Base-by-base conservation (phyloP, 2,329 filamentous ascomycete species). In the Colletotrichum orchidophilum region DNA sequence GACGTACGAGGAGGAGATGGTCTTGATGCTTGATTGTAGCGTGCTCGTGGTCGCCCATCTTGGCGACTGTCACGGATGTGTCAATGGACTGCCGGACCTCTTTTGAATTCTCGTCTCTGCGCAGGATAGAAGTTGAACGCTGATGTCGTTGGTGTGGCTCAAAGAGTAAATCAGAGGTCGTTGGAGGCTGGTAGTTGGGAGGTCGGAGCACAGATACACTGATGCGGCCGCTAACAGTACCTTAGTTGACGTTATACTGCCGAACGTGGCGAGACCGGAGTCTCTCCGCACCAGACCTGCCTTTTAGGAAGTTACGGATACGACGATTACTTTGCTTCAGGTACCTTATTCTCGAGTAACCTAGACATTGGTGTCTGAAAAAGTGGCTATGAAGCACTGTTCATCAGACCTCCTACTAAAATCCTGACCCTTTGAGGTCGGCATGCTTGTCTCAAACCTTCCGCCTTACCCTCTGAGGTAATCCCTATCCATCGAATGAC, bases 11-110 rank as follows among this genome's bases (percentile, higher is more conserved):
- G 70, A 95, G 88, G 58, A 95, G 87, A 78, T 96, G 93, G 73
- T 90, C 90, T 76, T 91, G 91, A 75, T 93, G 91, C 77, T 93
- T 92, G 75, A 95, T 87, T 81, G 91, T 92, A 61, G 89, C 89
- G 66, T 89, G 88, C 77, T 88, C 86, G 76, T 87, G 84, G 78
- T 91, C 88, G 53, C 85, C 88, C 90, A 92, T 92, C 52, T 72
- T 82, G 76, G 68, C 54, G 26, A 50, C 21, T 61, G 9, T 42
- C 7, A 54, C 24, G 8, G 13, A 39, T 18, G 39, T 21, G 46
- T 55, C 58, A 65, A 60, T 49, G 27, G 35, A 31, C 9, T 24
- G 13, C 29, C 18, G 29, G 42, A n/a, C 33, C 24, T 11, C 39
- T 8, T 26, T 24, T 54, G 18, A 35, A 39, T 53, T 27, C 33